Evolutionary conservation across 352 stramenopile genomes (phyloP).

Genomic region (Phytophthora cryptogea): DNA sequence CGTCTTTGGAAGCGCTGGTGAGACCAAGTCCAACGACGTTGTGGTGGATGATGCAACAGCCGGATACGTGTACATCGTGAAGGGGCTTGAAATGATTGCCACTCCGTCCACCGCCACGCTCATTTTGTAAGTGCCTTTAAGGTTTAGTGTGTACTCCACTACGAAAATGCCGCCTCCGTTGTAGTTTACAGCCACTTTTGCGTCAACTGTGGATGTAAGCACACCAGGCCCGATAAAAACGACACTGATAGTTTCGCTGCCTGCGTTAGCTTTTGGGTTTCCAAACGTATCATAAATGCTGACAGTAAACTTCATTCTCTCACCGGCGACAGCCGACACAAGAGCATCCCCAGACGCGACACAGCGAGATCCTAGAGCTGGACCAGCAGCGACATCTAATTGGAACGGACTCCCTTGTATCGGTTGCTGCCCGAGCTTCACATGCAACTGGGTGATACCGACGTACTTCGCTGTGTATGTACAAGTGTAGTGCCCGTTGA

Average conservation of each 20-base stretch:
- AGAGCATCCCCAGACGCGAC: conserved; percentile 48
- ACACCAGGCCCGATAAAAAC: conserved; percentile 43
- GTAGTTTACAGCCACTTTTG: conserved; percentile 37
- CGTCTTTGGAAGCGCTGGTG: conserved; percentile 24
- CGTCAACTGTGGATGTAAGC: conserved; percentile 23
- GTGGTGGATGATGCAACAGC: conserved; percentile 42
- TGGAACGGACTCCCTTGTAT: conserved; percentile 60
- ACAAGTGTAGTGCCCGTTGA: conserved; percentile 66
- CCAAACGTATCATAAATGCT: conserved; percentile 59
- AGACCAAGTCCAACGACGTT: conserved; percentile 56
- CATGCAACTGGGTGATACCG: conserved; percentile 42
- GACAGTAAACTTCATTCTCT: conserved; percentile 51
- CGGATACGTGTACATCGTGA: conserved; percentile 63
- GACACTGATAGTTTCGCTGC: conserved; percentile 43
- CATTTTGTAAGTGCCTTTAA: conserved; percentile 55
- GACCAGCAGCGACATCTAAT: conserved; percentile 50
- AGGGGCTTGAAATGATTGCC: conserved; percentile 49
- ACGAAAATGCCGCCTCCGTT: conserved; percentile 38
- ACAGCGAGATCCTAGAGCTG: conserved; percentile 49
- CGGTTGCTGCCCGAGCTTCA: conserved; percentile 23
- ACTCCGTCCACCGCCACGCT: conserved; percentile 49
- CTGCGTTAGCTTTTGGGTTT: conserved; percentile 69
- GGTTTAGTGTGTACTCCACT: conserved; percentile 46
- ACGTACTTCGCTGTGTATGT: conserved; percentile 61
- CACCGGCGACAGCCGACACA: conserved; percentile 57